These are phyloP conservation scores for Nemania sp. DNA, from an alignment of 2,329 filamentous ascomycete species.

Conservation along the genomic window DNA sequence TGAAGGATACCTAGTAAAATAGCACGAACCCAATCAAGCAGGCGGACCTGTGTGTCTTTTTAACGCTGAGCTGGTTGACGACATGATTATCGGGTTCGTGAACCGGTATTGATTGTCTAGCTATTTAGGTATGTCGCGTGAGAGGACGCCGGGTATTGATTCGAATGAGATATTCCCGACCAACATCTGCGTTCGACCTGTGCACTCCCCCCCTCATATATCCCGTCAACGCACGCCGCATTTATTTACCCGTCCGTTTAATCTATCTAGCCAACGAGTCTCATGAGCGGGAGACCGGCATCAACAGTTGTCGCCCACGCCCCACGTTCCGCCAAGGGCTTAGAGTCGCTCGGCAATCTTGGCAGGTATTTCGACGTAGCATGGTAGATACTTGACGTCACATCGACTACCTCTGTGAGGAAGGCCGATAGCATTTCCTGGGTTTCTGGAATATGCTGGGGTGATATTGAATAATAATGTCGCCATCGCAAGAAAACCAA, in stretches of 20 bases:
- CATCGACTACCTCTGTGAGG: constrained; percentile 22
- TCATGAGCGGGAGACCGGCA: constrained; percentile 12
- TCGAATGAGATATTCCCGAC: constrained; percentile 2
- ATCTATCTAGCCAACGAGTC: constrained; percentile 1
- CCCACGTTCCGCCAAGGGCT: constrained; percentile 28
- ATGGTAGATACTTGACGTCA: constrained; percentile 2
- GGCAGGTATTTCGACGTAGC: constrained; percentile 6
- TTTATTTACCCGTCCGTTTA: constrained; percentile 7
- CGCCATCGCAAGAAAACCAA: constrained; percentile 26
- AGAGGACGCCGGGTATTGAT: constrained; percentile 16
- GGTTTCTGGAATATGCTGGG: constrained; percentile 17
- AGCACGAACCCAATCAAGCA: background rate
- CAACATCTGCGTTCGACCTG: background rate
- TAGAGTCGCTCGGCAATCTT: constrained; percentile 21
- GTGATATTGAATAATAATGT: constrained; percentile 34
- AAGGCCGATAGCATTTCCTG: constrained; percentile 19
- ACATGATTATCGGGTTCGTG: background rate
- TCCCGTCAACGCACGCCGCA: constrained; percentile 23
- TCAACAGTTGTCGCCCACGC: constrained; percentile 6
- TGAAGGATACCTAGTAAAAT: background rate
- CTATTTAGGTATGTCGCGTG: constrained; percentile 3
- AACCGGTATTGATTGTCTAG: no score
- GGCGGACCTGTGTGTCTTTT: background rate
- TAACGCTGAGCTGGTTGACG: background rate
- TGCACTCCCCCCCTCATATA: constrained; percentile 9